These are phyloP conservation scores for Cladosporium oxysporum DNA, from an alignment of 2,329 filamentous ascomycete genomes.

Conservation along the genomic window DNA sequence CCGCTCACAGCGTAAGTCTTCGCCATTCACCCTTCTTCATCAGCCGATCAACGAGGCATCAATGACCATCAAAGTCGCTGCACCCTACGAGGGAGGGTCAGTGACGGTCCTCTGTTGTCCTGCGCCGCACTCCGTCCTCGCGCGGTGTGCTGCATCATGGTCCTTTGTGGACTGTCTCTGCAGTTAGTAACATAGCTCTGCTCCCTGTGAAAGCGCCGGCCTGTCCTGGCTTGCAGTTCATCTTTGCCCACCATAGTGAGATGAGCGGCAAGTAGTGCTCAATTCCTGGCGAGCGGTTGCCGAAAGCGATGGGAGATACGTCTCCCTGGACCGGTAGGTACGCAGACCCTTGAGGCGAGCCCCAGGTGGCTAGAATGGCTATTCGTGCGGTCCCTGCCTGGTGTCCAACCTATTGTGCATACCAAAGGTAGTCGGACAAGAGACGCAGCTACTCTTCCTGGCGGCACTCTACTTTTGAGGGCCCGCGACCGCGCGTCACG, in stretches of 20 bases:
- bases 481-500: background rate
- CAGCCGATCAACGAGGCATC: background rate
- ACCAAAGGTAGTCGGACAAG: background rate
- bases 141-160: background rate
- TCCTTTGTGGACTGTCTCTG: conserved; percentile 1
- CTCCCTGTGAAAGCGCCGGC: background rate
- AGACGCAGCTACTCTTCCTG: background rate
- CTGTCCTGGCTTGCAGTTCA: background rate
- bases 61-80: background rate
- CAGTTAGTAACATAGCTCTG: background rate
- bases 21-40: background rate
- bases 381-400: background rate
- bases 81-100: background rate
- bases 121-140: conserved; percentile 5
- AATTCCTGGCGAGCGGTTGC: background rate
- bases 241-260: background rate
- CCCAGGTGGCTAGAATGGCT: background rate
- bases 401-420: background rate
- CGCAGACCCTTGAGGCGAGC: background rate
- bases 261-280: background rate
- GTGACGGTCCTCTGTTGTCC: background rate
- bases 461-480: background rate
- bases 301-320: background rate
- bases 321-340: background rate
- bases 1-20: background rate